Percentiles rank a stretch among this genome's conserved stretches.
Conservation (phyloP, 495 filamentous ascomycete genomes). For the Paragyromitra xinjiangensis region DNA sequence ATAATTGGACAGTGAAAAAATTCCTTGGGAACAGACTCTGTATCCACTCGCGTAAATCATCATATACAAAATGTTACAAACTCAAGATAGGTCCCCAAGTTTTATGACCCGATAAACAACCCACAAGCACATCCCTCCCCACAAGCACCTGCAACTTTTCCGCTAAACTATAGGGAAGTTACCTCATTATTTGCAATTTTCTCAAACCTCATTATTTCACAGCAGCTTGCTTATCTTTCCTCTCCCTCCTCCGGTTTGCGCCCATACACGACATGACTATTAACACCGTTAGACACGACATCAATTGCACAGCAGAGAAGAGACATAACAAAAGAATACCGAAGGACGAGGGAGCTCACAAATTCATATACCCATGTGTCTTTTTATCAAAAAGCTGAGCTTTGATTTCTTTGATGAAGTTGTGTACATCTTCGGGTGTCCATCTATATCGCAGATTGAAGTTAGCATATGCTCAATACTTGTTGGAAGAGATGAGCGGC, state of each 20-base stretch:
- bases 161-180: too few species aligned
- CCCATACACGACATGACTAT: conserved; percentile 22
- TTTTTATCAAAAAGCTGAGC: conserved; percentile 19
- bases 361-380: conserved; percentile 33
- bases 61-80: too few species aligned
- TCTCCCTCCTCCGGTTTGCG: conserved; percentile 18
- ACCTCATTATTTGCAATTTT: too few species aligned
- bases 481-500: background rate
- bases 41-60: too few species aligned
- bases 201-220: background rate
- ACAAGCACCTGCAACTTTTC: too few species aligned
- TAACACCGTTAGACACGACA: background rate
- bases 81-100: too few species aligned
- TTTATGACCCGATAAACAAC: too few species aligned
- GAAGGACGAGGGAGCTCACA: conserved; percentile 4
- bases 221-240: background rate
- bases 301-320: background rate
- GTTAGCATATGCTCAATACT: background rate
- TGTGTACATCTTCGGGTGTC: conserved; percentile 32
- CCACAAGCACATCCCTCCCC: too few species aligned
- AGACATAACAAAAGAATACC: background rate
- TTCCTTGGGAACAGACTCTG: too few species aligned
- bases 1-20: too few species aligned
- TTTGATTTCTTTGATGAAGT: conserved; percentile 36
- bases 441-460: conserved; percentile 13